These are phyloP conservation scores for Fusarium sp. DNA, from an alignment of 2,329 filamentous ascomycete species.

Conservation along the genomic window DNA sequence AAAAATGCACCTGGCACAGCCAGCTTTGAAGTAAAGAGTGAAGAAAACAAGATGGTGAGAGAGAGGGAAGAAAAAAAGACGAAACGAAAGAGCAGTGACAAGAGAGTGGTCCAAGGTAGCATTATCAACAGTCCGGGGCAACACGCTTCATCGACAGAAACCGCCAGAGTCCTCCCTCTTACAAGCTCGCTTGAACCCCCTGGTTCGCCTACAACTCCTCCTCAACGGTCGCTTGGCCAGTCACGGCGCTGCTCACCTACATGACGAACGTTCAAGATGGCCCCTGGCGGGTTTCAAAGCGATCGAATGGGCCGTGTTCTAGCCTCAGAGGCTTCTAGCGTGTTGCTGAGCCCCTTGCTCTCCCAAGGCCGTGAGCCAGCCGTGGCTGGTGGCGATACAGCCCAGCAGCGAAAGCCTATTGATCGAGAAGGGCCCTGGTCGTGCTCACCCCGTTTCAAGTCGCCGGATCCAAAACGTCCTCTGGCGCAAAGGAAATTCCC, in stretches of 20 bases:
- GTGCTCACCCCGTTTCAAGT: conserved; percentile 24
- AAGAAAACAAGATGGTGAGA: conserved; percentile 30
- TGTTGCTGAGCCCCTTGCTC: conserved; percentile 5
- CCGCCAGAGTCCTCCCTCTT: conserved; percentile 21
- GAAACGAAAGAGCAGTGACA: conserved; percentile 38
- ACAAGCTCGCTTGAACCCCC: conserved; percentile 39
- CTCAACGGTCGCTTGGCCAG: conserved; percentile 10
- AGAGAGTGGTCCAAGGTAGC: conserved; percentile 33
- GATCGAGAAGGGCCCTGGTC: conserved; percentile 16
- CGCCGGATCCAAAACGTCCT: conserved; percentile 34
- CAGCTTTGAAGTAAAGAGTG: background rate
- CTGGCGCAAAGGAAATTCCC: conserved; percentile 23
- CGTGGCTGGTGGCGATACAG: conserved; percentile 27
- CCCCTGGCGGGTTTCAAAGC: conserved; percentile 37
- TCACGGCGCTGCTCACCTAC: conserved; percentile 15
- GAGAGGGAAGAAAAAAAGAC: conserved; percentile 20
- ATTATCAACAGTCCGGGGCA: conserved; percentile 39
- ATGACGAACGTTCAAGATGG: conserved; percentile 28
- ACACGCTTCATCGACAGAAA: conserved; percentile 11
- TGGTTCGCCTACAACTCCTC: conserved; percentile 6
- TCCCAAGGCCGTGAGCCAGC: background rate
- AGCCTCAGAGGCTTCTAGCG: conserved; percentile 32
- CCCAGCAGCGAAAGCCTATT: conserved; percentile 20
- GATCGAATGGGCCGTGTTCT: conserved; percentile 31
- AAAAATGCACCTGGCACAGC: background rate